Evolutionary conservation across 805 yeast genomes (phyloP), one percentile per base, ranked within the genome.

Genomic region (Saccharomyces eubayanus): DNA sequence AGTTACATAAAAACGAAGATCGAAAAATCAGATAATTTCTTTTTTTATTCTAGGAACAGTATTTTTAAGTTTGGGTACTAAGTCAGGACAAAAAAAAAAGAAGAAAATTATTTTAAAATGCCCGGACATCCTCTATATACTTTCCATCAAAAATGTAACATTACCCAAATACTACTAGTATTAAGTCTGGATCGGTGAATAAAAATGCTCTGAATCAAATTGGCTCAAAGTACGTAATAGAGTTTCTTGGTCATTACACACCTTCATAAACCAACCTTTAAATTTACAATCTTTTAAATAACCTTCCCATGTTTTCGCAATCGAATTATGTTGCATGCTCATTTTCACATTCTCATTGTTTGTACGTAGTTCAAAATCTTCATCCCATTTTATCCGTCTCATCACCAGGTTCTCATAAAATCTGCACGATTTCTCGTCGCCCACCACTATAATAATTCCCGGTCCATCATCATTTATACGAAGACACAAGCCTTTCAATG

Each of bases 241-340:
- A 4, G 79, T 83, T 1, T 74, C 79, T 48, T 79, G 83, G 49
- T 74, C 66, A 9, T 72, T 67, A 9, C 85, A 78, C 48, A 76
- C 71, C 69, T 81, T 81, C 47, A 81, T 74, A 2, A 87, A 80
- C 95, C 96, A 91, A 59, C 78, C 79, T 47, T 75, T 75, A 66
- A 89, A 89, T 52, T 75, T 75, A 11, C 77, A 64, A 1, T 74
- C 76, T 40, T 69, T 66, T 43, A 87, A 55, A 58, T 78, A 79
- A 0, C 96, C 96, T 55, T 80, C 84, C 96, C 96, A 89, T 2
- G 85, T 56, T 20, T 83, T 58, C 2, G 62, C 60, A 54, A 86
- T 78, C 51, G 64, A 63, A 59, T 83, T 84, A 0, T 58, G 57
- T 0, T 69, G 56, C 48, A 80, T 64, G 57, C 81, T 80, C 10